Evolutionary conservation across 1,139 yeast genomes (phyloP).

Genomic region (Blastobotrys apis): DNA sequence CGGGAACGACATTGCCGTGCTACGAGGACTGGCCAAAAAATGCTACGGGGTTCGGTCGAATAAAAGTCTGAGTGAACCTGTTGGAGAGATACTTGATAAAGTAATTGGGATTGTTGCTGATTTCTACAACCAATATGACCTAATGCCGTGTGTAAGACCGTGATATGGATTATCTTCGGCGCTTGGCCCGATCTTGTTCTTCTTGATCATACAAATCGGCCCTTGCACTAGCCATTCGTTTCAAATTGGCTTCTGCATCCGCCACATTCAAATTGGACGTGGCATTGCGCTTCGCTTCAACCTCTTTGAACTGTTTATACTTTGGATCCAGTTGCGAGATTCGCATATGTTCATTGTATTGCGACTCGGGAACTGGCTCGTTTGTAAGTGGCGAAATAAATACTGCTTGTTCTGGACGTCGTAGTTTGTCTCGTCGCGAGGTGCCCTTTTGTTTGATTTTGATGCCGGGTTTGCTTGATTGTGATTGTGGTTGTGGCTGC

Average conservation of each 20-base stretch:
- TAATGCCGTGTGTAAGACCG: constrained; percentile 17
- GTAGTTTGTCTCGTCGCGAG: constrained; percentile 45
- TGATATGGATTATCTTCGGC: background rate
- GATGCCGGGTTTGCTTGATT: constrained; percentile 34
- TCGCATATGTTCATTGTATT: constrained; percentile 70
- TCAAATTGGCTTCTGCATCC: constrained; percentile 72
- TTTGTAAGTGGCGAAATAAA: constrained; percentile 74
- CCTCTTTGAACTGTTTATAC: constrained; percentile 65
- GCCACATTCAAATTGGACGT: constrained; percentile 61
- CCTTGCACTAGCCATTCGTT: constrained; percentile 36
- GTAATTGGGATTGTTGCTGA: constrained; percentile 33
- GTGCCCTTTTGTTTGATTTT: constrained; percentile 69
- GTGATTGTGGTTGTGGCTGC: constrained; percentile 1
- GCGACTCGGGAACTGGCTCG: constrained; percentile 60
- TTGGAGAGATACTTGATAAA: constrained; percentile 27
- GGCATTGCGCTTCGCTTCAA: constrained; percentile 54
- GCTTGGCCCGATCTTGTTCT: constrained; percentile 12
- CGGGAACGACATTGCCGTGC: constrained; percentile 38
- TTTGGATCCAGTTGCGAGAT: constrained; percentile 74
- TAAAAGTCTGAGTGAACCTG: constrained; percentile 19
- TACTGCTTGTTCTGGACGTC: constrained; percentile 23
- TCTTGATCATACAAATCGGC: constrained; percentile 10
- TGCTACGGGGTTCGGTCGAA: constrained; percentile 28
- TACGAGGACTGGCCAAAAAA: constrained; percentile 42
- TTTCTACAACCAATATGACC: constrained; percentile 37